A percentile compares a stretch with the other conserved stretches of the same genome.
These are phyloP conservation scores for Trifolium pratense DNA, from an alignment of 306 rosid genomes.

Conservation along the genomic window DNA sequence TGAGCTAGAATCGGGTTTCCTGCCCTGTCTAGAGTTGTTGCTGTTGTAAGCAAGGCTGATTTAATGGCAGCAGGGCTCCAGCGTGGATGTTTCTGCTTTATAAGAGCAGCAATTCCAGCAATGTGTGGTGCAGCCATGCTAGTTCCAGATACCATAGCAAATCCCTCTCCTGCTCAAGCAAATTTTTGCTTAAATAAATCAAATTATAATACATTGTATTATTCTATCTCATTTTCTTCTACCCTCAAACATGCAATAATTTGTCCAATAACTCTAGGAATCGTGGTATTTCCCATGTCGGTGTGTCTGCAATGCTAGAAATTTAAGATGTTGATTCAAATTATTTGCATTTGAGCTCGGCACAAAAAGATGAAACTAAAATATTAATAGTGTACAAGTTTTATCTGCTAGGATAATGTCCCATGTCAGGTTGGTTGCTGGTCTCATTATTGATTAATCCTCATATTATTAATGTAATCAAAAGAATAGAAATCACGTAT, in stretches of 20 bases:
- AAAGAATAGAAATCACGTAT: not conserved
- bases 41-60: constrained; percentile 94
- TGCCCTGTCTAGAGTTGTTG: constrained; percentile 81
- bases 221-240: constrained; percentile 17
- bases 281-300: not conserved
- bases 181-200: constrained; percentile 29
- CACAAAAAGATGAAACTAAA: no score
- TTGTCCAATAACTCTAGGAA: constrained; percentile 35
- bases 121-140: constrained; percentile 99
- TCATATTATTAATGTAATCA: not conserved
- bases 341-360: no score
- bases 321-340: constrained; percentile 8
- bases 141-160: constrained; percentile 98
- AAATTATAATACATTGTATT: constrained; percentile 20
- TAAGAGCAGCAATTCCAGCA: constrained; percentile 96
- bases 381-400: not conserved
- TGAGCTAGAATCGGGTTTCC: constrained; percentile 91
- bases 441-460: not conserved
- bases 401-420: not conserved
- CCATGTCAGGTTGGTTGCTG: not conserved
- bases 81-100: constrained; percentile 89
- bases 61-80: constrained; percentile 99
- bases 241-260: constrained; percentile 19
- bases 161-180: constrained; percentile 75
- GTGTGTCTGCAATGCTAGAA: constrained; percentile 4